A percentile compares a stretch with the other conserved stretches of the same genome.
phyloP scores from a whole-genome alignment of 2,329 filamentous ascomycete genomes.

The Plectosphaerella sp. region DNA sequence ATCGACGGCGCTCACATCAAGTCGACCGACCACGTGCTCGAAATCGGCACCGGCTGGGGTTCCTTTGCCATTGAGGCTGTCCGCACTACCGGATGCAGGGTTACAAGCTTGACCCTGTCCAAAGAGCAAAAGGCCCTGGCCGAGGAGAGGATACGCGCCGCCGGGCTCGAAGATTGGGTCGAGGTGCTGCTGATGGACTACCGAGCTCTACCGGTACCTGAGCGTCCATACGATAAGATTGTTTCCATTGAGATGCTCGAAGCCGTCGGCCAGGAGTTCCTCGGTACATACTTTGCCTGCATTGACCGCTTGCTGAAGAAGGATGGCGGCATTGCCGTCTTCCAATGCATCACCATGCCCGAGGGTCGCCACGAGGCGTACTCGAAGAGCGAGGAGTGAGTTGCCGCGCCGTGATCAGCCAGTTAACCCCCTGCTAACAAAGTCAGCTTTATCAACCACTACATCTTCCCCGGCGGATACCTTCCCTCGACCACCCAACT shows the following conservation, averaged over 20 bases:
- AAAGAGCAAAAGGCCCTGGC: slow-evolving; percentile 66
- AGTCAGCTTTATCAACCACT: slow-evolving; percentile 63
- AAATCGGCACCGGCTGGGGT: slow-evolving; percentile 75
- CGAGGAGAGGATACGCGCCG: slow-evolving; percentile 57
- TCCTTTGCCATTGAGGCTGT: slow-evolving; percentile 69
- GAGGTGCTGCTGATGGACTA: slow-evolving; percentile 67
- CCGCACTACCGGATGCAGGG: slow-evolving; percentile 58
- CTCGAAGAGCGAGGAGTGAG: slow-evolving; percentile 58
- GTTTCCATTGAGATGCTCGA: slow-evolving; percentile 77
- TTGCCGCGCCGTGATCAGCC: no score
- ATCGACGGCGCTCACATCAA: slow-evolving; percentile 62
- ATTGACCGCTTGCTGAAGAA: slow-evolving; percentile 61
- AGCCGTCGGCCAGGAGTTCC: slow-evolving; percentile 64
- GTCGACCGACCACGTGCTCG: slow-evolving; percentile 62
- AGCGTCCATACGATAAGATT: slow-evolving; percentile 61
- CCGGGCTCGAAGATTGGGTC: slow-evolving; percentile 56
- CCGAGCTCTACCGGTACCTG: slow-evolving; percentile 51
- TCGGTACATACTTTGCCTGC: slow-evolving; percentile 63
- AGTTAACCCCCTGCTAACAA: slow-evolving; percentile 6
- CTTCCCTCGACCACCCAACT: slow-evolving; percentile 55
- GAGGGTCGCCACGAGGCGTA: slow-evolving; percentile 64
- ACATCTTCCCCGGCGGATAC: slow-evolving; percentile 77
- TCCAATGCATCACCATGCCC: slow-evolving; percentile 76
- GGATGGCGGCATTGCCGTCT: slow-evolving; percentile 62
- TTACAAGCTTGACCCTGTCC: slow-evolving; percentile 65